A percentile compares a stretch with the other conserved stretches of the same genome.
These are phyloP conservation scores for Xylariaceae sp. DNA, from an alignment of 2,329 filamentous ascomycete genomes.

Conservation along the genomic window DNA sequence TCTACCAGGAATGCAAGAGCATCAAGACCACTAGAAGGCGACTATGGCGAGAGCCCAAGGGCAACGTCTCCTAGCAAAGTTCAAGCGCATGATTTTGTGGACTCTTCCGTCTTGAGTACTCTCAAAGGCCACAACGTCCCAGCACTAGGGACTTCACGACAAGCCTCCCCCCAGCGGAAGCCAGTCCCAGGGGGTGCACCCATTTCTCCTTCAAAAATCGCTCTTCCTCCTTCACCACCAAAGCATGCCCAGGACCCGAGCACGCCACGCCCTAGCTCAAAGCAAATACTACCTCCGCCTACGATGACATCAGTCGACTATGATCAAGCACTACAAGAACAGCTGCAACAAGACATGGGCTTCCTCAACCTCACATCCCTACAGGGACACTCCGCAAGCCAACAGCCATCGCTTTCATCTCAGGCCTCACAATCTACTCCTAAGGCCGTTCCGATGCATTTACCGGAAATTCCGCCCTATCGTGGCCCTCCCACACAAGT, in stretches of 20 bases:
- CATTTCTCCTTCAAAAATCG: slow-evolving; percentile 63
- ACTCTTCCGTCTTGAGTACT: slow-evolving; percentile 56
- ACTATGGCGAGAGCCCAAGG: slow-evolving; percentile 59
- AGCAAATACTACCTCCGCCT: slow-evolving; percentile 54
- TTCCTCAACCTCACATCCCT: slow-evolving; percentile 56
- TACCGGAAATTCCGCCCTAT: slow-evolving; percentile 63
- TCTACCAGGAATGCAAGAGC: slow-evolving; percentile 78
- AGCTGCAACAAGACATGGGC: slow-evolving; percentile 68
- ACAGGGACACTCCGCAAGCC: slow-evolving; percentile 28
- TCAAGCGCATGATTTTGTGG: slow-evolving; percentile 50
- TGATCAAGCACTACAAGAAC: slow-evolving; percentile 64
- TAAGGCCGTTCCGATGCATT: slow-evolving; percentile 48
- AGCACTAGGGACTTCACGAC: slow-evolving; percentile 56
- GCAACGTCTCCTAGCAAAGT: slow-evolving; percentile 60
- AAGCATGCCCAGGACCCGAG: slow-evolving; percentile 51
- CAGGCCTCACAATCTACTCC: slow-evolving; percentile 46
- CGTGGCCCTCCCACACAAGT: slow-evolving; percentile 46
- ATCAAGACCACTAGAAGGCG: slow-evolving; percentile 57
- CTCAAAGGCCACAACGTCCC: slow-evolving; percentile 56
- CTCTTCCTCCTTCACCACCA: slow-evolving; percentile 64
- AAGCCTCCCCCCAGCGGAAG: slow-evolving; percentile 66
- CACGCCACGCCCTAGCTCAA: slow-evolving; percentile 54
- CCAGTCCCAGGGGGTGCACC: slow-evolving; percentile 49
- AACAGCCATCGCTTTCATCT: slow-evolving; percentile 31
- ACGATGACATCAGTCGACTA: slow-evolving; percentile 62